Evolutionary conservation across 352 stramenopile species (phyloP).

Genomic region (Phytophthora kernoviae): DNA sequence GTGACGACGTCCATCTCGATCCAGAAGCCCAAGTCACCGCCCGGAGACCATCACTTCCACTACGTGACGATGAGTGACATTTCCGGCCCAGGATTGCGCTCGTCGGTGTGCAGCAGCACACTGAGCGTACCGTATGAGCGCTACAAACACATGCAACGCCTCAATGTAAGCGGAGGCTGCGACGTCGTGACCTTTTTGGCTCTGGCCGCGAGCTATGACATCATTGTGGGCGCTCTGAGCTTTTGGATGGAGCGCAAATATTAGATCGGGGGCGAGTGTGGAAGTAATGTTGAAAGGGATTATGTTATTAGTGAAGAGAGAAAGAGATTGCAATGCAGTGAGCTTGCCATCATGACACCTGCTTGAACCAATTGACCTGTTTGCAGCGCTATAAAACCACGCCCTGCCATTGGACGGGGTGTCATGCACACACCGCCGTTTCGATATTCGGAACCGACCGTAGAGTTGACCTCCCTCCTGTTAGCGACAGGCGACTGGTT

Average conservation of each 20-base stretch:
- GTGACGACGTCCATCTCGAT: constrained; percentile 79
- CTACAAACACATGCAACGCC: constrained; percentile 75
- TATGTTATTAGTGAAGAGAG: constrained; percentile 30
- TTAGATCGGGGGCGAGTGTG: constrained; percentile 27
- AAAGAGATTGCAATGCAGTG: background rate
- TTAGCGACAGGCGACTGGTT: background rate
- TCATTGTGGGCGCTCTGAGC: constrained; percentile 65
- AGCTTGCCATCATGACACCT: background rate
- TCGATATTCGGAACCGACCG: background rate
- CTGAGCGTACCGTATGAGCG: constrained; percentile 67
- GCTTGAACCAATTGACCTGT: background rate
- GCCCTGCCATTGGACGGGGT: background rate
- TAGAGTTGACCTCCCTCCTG: constrained; percentile 1
- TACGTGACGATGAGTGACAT: constrained; percentile 85
- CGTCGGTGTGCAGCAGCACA: constrained; percentile 75
- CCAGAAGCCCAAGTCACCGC: constrained; percentile 54
- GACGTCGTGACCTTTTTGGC: constrained; percentile 78
- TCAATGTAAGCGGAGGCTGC: constrained; percentile 76
- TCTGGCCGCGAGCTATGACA: constrained; percentile 77
- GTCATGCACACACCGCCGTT: background rate
- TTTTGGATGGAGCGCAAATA: constrained; percentile 85
- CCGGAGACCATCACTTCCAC: constrained; percentile 60
- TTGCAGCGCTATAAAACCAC: background rate
- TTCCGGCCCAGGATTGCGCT: constrained; percentile 46
- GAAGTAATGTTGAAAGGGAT: no score